Conservation (phyloP, 257 asterid species). For the Nicotiana tomentosiformis region DNA sequence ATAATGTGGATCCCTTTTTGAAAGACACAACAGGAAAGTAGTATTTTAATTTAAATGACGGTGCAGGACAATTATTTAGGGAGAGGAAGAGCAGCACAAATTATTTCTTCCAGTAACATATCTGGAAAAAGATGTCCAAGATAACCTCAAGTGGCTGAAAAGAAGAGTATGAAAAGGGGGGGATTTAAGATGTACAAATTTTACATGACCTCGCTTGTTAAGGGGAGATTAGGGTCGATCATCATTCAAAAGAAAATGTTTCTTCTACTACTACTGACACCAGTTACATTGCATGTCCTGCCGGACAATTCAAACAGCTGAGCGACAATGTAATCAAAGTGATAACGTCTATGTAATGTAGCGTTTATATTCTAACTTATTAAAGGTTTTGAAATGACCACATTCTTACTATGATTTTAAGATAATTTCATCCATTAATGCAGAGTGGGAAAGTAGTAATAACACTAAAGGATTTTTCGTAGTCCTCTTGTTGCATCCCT, state of each 20-base stretch:
- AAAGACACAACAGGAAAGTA: too few species aligned
- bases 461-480: neutral
- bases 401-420: neutral
- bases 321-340: neutral
- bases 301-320: neutral
- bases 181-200: neutral
- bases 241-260: neutral
- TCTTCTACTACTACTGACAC: neutral
- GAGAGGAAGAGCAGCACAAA: neutral
- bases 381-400: neutral
- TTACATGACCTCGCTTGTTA: neutral
- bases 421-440: neutral
- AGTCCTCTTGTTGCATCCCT: too few species aligned
- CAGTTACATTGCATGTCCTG: neutral
- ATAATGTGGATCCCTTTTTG: too few species aligned
- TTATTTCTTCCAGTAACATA: neutral
- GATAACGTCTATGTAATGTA: neutral
- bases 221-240: neutral
- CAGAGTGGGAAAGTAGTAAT: neutral
- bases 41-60: too few species aligned
- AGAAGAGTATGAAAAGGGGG: too few species aligned
- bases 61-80: neutral
- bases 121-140: neutral
- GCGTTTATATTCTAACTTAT: neutral
- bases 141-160: neutral